Base-by-base conservation (phyloP, 2,329 filamentous ascomycete genomes). In the Aspergillus awamori region DNA sequence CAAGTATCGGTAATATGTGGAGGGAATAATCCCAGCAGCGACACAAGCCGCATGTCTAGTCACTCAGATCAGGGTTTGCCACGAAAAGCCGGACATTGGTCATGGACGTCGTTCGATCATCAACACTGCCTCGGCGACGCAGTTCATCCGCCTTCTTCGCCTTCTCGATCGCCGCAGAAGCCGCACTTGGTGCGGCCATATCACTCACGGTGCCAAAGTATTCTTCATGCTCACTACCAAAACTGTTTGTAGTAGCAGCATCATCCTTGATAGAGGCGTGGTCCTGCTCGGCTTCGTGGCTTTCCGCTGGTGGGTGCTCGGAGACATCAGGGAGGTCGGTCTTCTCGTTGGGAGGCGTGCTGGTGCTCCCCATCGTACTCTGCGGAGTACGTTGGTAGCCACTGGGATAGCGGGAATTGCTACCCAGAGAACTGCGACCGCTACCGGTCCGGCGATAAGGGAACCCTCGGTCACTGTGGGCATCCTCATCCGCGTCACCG, bases 401-500 rank as follows among this genome's bases (percentile, higher is more conserved):
- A 75, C 74, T 79, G 54, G 72, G 79, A 66, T 73, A 79, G 63
- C 74, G 79, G 56, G 70, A 61, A 69, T 80, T 74, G 66, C 79
- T 81, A 53, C 80, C 80, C 15, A 86, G 73, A 48, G 84, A 87
- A 71, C 84, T 87, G 63, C 85, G 80, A 11, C 85, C 84, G 63
- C 84, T 87, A 49, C 84, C 84, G 2, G 81, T 84, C 55, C 85
- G 80, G 54, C 81, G 80, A 68, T 87, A 84, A 62, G 77, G 67
- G 49, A 70, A 70, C 17, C 71, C 72, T 53, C 74, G 73, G 8
- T 74, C 74, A 65, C 74, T 79, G 66, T 67, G 76, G 15, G 77
- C 74, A 45, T 89, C 88, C 53, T 89, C 92, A 69, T 93, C 92
- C 66, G 89, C 93, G 67, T 91, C 92, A 70, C 96, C 93, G 13